phyloP scores from a whole-genome alignment of 768 basidiomycete species.

The Boletus rufocinnamomeus region DNA sequence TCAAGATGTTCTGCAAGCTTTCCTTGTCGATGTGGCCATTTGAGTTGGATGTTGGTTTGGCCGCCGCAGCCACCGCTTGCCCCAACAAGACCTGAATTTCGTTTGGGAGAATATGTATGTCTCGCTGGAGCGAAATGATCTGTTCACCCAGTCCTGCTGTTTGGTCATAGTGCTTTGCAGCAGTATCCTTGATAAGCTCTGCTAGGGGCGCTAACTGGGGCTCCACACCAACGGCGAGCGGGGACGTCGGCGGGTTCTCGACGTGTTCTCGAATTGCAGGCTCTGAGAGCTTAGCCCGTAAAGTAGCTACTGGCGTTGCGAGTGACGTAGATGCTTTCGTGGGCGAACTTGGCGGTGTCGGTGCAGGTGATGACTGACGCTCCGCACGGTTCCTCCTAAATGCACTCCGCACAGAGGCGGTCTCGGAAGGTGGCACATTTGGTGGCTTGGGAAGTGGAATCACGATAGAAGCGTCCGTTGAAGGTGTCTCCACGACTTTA shows the following conservation, averaged over 20 bases:
- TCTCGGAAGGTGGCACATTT: conserved; percentile 8
- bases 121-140: conserved; percentile 35
- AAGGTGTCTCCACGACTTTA: conserved; percentile 15
- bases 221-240: conserved; percentile 12
- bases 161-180: conserved; percentile 38
- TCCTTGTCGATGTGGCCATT: neutral
- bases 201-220: conserved; percentile 30
- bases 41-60: conserved; percentile 3
- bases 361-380: neutral
- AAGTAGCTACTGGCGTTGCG: neutral
- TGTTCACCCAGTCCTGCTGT: conserved; percentile 37
- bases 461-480: conserved; percentile 27
- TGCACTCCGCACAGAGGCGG: conserved; percentile 25
- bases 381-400: conserved; percentile 18
- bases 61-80: conserved; percentile 2
- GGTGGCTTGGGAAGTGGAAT: conserved; percentile 26
- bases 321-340: neutral
- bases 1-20: conserved; percentile 10
- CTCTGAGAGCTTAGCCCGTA: conserved; percentile 24
- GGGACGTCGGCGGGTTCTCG: conserved; percentile 18
- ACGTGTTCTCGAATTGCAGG: conserved; percentile 22
- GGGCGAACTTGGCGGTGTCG: conserved; percentile 19
- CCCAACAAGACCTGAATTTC: conserved; percentile 27
- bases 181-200: conserved; percentile 38
- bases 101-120: conserved; percentile 32